Conservation (phyloP, 441 rosid genomes). For the Euphorbia schlechtendalii region DNA sequence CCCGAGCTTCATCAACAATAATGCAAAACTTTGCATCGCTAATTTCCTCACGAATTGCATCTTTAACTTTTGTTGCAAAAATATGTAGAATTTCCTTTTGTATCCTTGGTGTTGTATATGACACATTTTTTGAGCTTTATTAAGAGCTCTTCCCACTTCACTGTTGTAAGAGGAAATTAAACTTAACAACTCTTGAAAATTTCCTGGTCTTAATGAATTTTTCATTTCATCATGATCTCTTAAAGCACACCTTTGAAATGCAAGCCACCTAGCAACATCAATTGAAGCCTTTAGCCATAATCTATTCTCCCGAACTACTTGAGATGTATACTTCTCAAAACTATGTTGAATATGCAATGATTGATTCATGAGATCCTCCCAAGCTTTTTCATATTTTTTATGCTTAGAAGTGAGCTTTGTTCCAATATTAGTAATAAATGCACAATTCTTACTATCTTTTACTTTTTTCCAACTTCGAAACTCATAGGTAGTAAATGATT, state of each 20-base stretch:
- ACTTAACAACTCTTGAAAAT: background rate
- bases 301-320: too few relatives aligned
- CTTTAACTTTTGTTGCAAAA: background rate
- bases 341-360: too few relatives aligned
- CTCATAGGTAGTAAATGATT: background rate
- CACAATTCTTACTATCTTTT: background rate
- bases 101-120: too few relatives aligned
- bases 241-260: slow-evolving; percentile 1
- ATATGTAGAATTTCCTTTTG: background rate
- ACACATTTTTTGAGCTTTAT: too few relatives aligned
- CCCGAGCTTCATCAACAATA: too few relatives aligned
- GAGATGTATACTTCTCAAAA: too few relatives aligned
- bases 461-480: too few relatives aligned
- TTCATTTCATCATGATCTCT: background rate
- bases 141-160: too few relatives aligned
- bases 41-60: background rate
- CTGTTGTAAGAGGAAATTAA: too few relatives aligned
- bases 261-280: too few relatives aligned
- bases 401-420: background rate
- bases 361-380: too few relatives aligned
- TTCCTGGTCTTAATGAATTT: too few relatives aligned
- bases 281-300: background rate
- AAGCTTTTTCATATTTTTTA: background rate
- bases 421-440: slow-evolving; percentile 8
- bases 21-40: background rate